Evolutionary conservation across 148 eudicot genomes (phyloP), one percentile per base, ranked within the genome.

Genomic region (Amaranthus cruentus): DNA sequence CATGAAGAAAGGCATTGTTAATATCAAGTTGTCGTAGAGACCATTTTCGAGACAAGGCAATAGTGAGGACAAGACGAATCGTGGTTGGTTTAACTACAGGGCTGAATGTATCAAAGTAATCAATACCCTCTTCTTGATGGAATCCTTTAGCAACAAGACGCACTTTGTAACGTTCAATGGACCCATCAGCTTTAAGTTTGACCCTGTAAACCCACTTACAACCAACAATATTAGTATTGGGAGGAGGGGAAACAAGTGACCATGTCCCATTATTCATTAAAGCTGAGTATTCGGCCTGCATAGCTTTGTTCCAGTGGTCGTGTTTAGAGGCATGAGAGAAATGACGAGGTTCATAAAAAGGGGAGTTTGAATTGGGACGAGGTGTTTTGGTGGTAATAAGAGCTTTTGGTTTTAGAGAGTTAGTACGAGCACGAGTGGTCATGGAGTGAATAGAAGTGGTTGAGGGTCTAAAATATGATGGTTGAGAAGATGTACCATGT

Each of bases 131-230:
- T 50, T 65, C 12, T 47, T 65, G 69, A 47, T 43, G 50, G 10
- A 43, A 65, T 3, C 68, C 68, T 9, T 13, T n/a, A 12, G 6
- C 66, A 62, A 2, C 12, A 62, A 42, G 3, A n/a, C 66, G 66
- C 7, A 47, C 66, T 42, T 62, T 62, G 42, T 62, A 62, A 12
- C 44, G 64, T 48, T 67, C 70, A 48, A 67, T 48, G 14, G 70
- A 47, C 38, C 70, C 52, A 48, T 67, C 47, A 48, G 70, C 50
- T 13, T 13, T 18, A 4, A 38, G 44, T 28, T 69, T 69, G 42
- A 55, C 52, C 3, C 72, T 38, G 52, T 51, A 55, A 10, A 69
- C 72, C 72, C 72, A 69, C 57, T 69, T 69, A 42, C 58, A 51
- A 6, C 58, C 59, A 21, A 69, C 28, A 50, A 69, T 13, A 21